These are phyloP conservation scores for Trichoderma harzianum DNA, from an alignment of 2,329 filamentous ascomycete genomes.

Conservation along the genomic window DNA sequence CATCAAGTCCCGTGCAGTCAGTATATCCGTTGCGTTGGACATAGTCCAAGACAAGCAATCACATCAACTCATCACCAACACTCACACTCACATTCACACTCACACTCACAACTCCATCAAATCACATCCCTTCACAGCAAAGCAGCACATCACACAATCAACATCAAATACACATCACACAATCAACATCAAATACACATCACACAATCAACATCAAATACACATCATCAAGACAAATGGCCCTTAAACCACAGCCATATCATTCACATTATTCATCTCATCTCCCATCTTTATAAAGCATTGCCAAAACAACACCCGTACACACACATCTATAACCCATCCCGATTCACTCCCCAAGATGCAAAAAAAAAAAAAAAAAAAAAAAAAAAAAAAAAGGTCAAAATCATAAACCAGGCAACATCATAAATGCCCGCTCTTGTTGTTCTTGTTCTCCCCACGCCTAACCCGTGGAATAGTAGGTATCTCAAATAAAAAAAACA, in stretches of 20 bases:
- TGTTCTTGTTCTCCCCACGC: background rate
- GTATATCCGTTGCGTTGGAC: background rate
- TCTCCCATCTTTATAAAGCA: background rate
- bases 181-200: background rate
- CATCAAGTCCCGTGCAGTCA: background rate
- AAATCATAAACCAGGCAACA: background rate
- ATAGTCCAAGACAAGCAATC: background rate
- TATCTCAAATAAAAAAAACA: slow-evolving; percentile 1
- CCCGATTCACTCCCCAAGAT: background rate
- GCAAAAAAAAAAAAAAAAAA: background rate
- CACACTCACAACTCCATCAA: background rate
- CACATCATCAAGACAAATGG: background rate
- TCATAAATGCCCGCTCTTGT: slow-evolving; percentile 13
- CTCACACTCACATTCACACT: no score
- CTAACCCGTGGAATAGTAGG: background rate
- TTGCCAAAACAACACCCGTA: slow-evolving; percentile 20
- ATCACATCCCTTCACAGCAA: background rate
- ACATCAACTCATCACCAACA: background rate
- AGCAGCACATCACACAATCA: background rate
- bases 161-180: background rate
- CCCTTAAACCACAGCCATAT: background rate
- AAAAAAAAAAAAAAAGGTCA: background rate
- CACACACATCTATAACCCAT: slow-evolving; percentile 23
- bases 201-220: background rate
- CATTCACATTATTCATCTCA: background rate